phyloP scores from a whole-genome alignment of 176 grass and related monocot genomes.

The Avena eriantha region DNA sequence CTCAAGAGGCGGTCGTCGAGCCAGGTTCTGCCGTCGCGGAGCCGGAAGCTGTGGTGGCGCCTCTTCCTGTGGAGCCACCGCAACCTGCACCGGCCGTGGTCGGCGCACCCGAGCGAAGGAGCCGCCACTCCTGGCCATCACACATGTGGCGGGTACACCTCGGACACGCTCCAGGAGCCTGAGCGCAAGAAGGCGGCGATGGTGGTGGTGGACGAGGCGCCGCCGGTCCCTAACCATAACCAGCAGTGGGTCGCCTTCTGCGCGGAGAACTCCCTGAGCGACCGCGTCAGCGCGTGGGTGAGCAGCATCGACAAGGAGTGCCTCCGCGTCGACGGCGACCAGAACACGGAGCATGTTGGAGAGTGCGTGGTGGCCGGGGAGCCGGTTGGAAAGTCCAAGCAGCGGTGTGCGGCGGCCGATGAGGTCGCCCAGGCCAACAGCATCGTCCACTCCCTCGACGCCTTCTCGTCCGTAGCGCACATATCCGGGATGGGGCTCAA shows the following conservation, averaged over 20 bases:
- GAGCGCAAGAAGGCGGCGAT: slow-evolving; percentile 70
- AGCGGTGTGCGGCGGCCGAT: slow-evolving; percentile 44
- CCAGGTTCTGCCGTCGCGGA: slow-evolving; percentile 95
- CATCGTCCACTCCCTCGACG: slow-evolving; percentile 79
- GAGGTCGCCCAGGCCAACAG: slow-evolving; percentile 84
- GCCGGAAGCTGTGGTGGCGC: slow-evolving; percentile 96
- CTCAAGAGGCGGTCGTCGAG: slow-evolving; percentile 94
- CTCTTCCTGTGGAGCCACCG: slow-evolving; percentile 99
- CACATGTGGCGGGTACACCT: slow-evolving; percentile 80
- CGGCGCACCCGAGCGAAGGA: slow-evolving; percentile 26
- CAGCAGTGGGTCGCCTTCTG: slow-evolving; percentile 88
- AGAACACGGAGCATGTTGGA: slow-evolving; percentile 4
- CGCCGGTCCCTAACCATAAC: slow-evolving; percentile 43
- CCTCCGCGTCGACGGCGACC: slow-evolving; percentile 24
- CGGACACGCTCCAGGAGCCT: slow-evolving; percentile 71
- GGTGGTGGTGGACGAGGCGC: slow-evolving; percentile 48
- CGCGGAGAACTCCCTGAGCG: slow-evolving; percentile 63
- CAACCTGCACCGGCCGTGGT: slow-evolving; percentile 63
- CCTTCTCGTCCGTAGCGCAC: slow-evolving; percentile 87
- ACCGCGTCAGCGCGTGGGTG: slow-evolving; percentile 86
- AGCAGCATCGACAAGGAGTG: slow-evolving; percentile 62
- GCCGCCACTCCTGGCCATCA: slow-evolving; percentile 26
- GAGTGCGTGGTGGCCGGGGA: slow-evolving; percentile 52
- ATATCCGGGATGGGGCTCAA: slow-evolving; percentile 91
- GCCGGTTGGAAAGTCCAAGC: slow-evolving; percentile 46